Evolutionary conservation across 73 alveolate genomes (phyloP), one percentile per base, ranked within the genome.

Genomic region (Paramecium sonneborni): DNA sequence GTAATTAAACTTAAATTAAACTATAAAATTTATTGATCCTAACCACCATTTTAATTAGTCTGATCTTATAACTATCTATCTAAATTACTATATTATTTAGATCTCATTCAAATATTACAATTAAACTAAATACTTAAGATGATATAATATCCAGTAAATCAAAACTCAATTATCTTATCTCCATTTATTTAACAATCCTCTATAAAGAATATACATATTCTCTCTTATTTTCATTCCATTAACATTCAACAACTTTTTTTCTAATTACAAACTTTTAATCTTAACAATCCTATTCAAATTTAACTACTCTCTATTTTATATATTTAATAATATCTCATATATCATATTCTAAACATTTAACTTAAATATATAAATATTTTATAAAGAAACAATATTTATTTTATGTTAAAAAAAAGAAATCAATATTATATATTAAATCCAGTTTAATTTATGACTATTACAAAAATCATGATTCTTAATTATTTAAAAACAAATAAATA

Each of bases 401-500:
- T 52, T 52, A n/a, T 52, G 6, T 52, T 28, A 3, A 3, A 52
- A 52, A 52, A 52, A 18, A n/a, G 68, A 52, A 21, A 52, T 18
- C 68, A 52, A 52, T 52, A 52, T 52, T 15, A 52, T 52, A 52
- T 52, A 52, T 52, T 15, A 48, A 52, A 32, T 62, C 84, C 84
- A 62, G 84, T 62, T 62, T 46, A 62, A 62, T 62, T 62, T 32
- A 62, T 62, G 44, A 32, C 44, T 12, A 62, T 62, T 62, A 62
- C 39, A 62, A 2, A 62, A 62, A 26, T 62, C 44, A 30, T 62
- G 84, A 62, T 62, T 62, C 44, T 30, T 62, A 30, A 30, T 62
- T 62, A 62, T 62, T 62, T 62, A 62, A 62, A 62, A 62, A 62
- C 24, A 62, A 62, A 62, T 62, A 62, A 62, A 62, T 41, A 41